These are phyloP conservation scores for Fusarium udum DNA, from an alignment of 2,329 filamentous ascomycete genomes.

Conservation along the genomic window DNA sequence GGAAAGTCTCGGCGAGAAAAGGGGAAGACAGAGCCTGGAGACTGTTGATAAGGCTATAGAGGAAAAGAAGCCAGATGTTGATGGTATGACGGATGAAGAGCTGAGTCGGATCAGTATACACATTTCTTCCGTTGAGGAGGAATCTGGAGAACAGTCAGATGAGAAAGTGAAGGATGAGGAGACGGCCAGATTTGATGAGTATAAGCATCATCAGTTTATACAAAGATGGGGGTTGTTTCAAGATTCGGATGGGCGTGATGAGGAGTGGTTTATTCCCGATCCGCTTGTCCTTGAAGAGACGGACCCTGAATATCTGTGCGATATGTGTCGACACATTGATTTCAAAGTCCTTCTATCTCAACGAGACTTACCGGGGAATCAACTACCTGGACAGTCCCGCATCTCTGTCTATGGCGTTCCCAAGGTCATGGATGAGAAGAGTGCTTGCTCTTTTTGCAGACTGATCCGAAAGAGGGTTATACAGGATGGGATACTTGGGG, in stretches of 20 bases:
- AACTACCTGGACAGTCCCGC: constrained; percentile 6
- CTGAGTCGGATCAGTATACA: constrained; percentile 3
- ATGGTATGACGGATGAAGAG: constrained; percentile 8
- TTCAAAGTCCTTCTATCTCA: background rate
- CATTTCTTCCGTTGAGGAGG: background rate
- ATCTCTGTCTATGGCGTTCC: background rate
- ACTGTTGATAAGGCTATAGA: background rate
- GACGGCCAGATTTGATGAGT: background rate
- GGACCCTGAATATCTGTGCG: constrained; percentile 8
- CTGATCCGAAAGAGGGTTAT: background rate
- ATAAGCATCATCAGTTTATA: constrained; percentile 21
- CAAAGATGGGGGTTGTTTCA: constrained; percentile 12
- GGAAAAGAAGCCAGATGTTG: background rate
- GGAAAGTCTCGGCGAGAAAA: background rate
- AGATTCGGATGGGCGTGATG: constrained; percentile 8
- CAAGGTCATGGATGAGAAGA: background rate
- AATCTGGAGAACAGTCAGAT: background rate
- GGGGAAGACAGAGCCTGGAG: background rate
- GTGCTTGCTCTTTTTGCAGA: constrained; percentile 3
- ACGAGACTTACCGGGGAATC: constrained; percentile 9
- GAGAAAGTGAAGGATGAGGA: background rate
- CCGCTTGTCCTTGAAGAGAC: background rate
- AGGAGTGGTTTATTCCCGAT: constrained; percentile 17
- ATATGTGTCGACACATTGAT: constrained; percentile 21
- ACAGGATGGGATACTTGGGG: background rate